Evolutionary conservation across 148 eudicot species (phyloP).

Genomic region (Fagopyrum homotropicum): DNA sequence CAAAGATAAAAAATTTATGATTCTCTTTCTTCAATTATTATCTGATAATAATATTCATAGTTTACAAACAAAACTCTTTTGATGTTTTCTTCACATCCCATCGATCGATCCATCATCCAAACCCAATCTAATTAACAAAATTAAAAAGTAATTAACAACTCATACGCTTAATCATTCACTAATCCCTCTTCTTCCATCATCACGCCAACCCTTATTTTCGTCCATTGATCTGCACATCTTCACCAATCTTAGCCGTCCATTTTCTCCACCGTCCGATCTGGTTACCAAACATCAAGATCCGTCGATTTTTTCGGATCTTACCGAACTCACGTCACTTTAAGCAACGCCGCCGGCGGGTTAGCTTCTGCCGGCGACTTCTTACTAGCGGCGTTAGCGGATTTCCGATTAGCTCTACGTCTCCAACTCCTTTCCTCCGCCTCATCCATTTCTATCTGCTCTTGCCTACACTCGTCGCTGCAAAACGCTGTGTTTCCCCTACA

Average conservation of each 20-base stretch:
- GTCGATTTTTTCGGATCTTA: neutral
- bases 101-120: neutral
- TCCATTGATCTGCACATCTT: neutral
- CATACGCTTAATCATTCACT: neutral
- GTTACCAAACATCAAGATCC: neutral
- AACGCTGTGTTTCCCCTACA: slow-evolving; percentile 55
- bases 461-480: slow-evolving; percentile 55
- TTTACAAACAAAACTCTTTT: neutral
- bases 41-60: neutral
- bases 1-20: neutral
- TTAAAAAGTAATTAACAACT: neutral
- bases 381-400: neutral
- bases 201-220: neutral
- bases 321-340: neutral
- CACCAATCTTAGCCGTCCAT: neutral
- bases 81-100: neutral
- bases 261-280: slow-evolving; percentile 3
- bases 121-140: neutral
- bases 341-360: neutral
- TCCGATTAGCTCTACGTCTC: slow-evolving; percentile 12
- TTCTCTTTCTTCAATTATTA: slow-evolving; percentile 1
- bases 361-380: neutral
- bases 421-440: slow-evolving; percentile 40
- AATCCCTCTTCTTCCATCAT: neutral
- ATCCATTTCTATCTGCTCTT: slow-evolving; percentile 47